A percentile compares a stretch with the other conserved stretches of the same genome.
These are phyloP conservation scores for Eucommia ulmoides DNA, from an alignment of 257 asterid genomes.

Conservation along the genomic window DNA sequence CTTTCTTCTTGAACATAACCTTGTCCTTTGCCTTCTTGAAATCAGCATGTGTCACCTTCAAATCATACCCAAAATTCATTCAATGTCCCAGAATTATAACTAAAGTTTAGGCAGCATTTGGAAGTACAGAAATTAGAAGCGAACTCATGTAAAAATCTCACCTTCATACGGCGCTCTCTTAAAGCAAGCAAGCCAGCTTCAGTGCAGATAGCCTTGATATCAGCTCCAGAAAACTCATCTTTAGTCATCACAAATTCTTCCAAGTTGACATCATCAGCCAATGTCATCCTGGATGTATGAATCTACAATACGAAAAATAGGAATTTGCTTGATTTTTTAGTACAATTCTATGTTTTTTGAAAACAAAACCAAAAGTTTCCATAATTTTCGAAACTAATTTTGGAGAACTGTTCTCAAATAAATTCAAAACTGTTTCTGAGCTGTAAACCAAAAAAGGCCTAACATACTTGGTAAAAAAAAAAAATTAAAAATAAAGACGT, in stretches of 20 bases:
- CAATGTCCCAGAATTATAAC: too few relatives aligned
- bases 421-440: too few relatives aligned
- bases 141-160: slow-evolving; percentile 8
- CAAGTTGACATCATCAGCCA: slow-evolving; percentile 46
- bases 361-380: too few relatives aligned
- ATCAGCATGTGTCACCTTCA: slow-evolving; percentile 39
- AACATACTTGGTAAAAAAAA: too few relatives aligned
- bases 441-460: too few relatives aligned
- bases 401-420: too few relatives aligned
- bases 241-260: slow-evolving; percentile 56
- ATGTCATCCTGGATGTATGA: slow-evolving; percentile 49
- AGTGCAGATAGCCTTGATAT: slow-evolving; percentile 49
- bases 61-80: not conserved
- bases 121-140: not conserved
- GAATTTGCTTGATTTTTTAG: not conserved
- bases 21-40: slow-evolving; percentile 51
- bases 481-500: not conserved
- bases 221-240: slow-evolving; percentile 52
- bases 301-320: slow-evolving; percentile 16
- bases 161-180: slow-evolving; percentile 60
- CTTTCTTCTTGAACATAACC: slow-evolving; percentile 55
- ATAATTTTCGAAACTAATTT: too few relatives aligned
- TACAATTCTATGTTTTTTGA: too few relatives aligned
- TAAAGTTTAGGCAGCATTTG: not conserved
- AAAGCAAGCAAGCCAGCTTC: slow-evolving; percentile 56